Evolutionary conservation across 129 eudicot genomes (phyloP).

Genomic region (Sambucus nigra): DNA sequence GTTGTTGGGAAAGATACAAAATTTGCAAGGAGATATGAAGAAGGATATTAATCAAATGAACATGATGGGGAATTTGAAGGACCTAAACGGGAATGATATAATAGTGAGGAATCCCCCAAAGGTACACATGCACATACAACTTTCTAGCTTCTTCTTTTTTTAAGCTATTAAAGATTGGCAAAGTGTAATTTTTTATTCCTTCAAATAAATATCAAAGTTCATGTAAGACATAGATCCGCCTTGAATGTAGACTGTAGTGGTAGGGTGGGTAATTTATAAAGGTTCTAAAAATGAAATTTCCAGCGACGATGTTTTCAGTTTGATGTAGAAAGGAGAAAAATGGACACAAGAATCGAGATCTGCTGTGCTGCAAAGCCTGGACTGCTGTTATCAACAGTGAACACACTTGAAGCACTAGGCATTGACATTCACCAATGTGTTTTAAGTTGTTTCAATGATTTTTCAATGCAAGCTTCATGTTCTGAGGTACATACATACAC

Average conservation of each 20-base stretch:
- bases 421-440: constrained; percentile 84
- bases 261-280: background rate
- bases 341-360: constrained; percentile 51
- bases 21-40: constrained; percentile 31
- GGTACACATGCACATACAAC: constrained; percentile 25
- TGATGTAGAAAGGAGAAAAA: constrained; percentile 49
- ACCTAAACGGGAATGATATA: constrained; percentile 38
- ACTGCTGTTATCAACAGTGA: constrained; percentile 50
- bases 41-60: constrained; percentile 22
- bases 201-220: too few relatives aligned
- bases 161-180: too few relatives aligned
- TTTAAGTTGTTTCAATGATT: constrained; percentile 71
- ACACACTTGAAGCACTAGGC: constrained; percentile 66
- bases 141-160: background rate
- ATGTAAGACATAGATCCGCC: too few relatives aligned
- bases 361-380: constrained; percentile 75
- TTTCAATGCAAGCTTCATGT: constrained; percentile 74
- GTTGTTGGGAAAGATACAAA: constrained; percentile 45
- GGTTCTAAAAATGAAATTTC: background rate
- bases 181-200: background rate
- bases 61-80: constrained; percentile 33
- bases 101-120: constrained; percentile 52
- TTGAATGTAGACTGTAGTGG: too few relatives aligned
- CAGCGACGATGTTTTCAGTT: constrained; percentile 27
- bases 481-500: constrained; percentile 47